A percentile compares a stretch with the other conserved stretches of the same genome.
Conservation (phyloP, 1,139 yeast genomes). For the Protomyces pachydermus region DNA sequence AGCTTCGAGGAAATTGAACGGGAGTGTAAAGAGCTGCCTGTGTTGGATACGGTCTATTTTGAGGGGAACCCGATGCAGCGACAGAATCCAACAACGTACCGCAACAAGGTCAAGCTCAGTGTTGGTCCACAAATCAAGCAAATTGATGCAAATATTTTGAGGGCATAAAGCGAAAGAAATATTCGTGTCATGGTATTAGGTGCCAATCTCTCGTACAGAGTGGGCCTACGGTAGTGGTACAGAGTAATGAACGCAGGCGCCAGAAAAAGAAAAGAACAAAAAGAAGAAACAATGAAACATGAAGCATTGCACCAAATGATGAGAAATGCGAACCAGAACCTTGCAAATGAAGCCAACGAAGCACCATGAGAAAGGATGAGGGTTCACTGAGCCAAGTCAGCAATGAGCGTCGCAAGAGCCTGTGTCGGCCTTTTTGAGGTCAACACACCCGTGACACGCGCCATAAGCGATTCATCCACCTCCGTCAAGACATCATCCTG, state of each 20-base stretch:
- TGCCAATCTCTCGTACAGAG: background rate
- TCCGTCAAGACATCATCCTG: slow-evolving; percentile 14
- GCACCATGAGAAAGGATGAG: background rate
- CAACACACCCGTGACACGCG: background rate
- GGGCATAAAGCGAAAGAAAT: background rate
- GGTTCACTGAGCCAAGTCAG: background rate
- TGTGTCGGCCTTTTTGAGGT: background rate
- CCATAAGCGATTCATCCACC: slow-evolving; percentile 12
- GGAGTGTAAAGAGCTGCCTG: slow-evolving; percentile 58
- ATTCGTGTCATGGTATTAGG: background rate
- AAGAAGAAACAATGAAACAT: background rate
- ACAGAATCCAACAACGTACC: slow-evolving; percentile 68
- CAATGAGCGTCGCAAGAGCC: background rate
- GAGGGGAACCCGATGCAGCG: slow-evolving; percentile 91
- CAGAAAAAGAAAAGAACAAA: background rate
- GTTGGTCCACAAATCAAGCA: slow-evolving; percentile 64
- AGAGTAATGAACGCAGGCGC: background rate
- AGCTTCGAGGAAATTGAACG: slow-evolving; percentile 63
- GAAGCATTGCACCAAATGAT: background rate
- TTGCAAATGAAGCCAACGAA: background rate
- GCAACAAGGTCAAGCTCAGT: slow-evolving; percentile 71
- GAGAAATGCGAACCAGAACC: too few species aligned
- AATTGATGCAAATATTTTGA: slow-evolving; percentile 41
- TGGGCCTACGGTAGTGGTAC: background rate
- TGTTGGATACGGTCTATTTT: slow-evolving; percentile 81